phyloP scores from a whole-genome alignment of 805 yeast genomes.

The Candida michaelii region DNA sequence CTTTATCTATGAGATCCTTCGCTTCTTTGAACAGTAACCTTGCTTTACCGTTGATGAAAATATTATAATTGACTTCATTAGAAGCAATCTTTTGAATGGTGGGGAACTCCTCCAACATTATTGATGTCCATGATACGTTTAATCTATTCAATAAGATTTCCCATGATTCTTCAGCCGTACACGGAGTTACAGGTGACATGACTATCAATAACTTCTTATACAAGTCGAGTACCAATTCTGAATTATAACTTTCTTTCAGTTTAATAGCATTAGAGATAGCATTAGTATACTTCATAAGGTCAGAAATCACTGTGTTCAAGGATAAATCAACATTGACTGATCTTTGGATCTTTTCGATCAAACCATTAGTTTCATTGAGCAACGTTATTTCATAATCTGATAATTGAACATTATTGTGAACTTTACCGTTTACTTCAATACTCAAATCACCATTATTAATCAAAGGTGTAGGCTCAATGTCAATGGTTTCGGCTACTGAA shows the following conservation, averaged over 20 bases:
- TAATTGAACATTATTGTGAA: slow-evolving; percentile 21
- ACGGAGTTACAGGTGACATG: slow-evolving; percentile 81
- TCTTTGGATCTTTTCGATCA: slow-evolving; percentile 50
- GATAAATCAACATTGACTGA: slow-evolving; percentile 61
- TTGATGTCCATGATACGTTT: slow-evolving; percentile 41
- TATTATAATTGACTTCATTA: slow-evolving; percentile 43
- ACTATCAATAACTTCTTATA: slow-evolving; percentile 56
- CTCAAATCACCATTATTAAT: slow-evolving; percentile 3
- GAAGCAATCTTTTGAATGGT: slow-evolving; percentile 40
- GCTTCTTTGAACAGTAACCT: slow-evolving; percentile 44
- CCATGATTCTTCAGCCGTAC: slow-evolving; percentile 81
- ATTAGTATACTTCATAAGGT: slow-evolving; percentile 80
- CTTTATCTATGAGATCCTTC: slow-evolving; percentile 35
- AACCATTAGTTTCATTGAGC: slow-evolving; percentile 56
- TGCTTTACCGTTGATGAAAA: slow-evolving; percentile 75
- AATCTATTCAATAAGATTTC: slow-evolving; percentile 38
- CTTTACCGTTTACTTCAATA: slow-evolving; percentile 21
- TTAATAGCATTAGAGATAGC: slow-evolving; percentile 41
- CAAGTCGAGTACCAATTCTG: slow-evolving; percentile 46
- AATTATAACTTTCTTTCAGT: slow-evolving; percentile 25
- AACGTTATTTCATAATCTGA: slow-evolving; percentile 51
- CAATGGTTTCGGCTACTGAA: slow-evolving; percentile 22
- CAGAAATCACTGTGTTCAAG: slow-evolving; percentile 84
- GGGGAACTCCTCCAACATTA: slow-evolving; percentile 71
- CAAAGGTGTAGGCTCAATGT: background rate